A percentile compares a stretch with the other conserved stretches of the same genome.
Conservation (phyloP, 768 basidiomycete genomes). For the Kwoniella sp. region DNA sequence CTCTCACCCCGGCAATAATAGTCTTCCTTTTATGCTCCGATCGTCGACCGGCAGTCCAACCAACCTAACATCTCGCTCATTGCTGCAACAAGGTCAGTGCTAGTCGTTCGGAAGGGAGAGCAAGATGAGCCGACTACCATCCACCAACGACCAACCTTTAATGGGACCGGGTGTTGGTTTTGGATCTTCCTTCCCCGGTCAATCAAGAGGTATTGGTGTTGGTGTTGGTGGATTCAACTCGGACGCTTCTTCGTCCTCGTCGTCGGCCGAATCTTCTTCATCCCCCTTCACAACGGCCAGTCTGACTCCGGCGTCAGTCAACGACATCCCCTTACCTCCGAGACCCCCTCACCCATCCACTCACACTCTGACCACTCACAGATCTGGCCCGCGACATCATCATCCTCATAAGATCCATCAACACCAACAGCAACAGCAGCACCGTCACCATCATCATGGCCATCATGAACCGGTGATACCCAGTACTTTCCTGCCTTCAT, state of each 20-base stretch:
- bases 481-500: constrained; percentile 16
- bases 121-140: too few relatives aligned
- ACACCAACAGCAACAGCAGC: constrained; percentile 3
- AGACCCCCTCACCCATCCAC: neutral
- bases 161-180: too few relatives aligned
- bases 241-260: neutral
- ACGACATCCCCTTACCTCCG: constrained; percentile 7
- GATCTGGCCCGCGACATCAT: neutral
- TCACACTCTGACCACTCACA: neutral
- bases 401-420: neutral
- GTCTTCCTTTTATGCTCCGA: too few relatives aligned
- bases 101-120: too few relatives aligned
- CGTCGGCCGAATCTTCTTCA: constrained; percentile 1
- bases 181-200: neutral
- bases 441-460: neutral
- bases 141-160: too few relatives aligned
- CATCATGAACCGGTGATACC: constrained; percentile 2
- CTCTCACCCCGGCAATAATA: too few relatives aligned
- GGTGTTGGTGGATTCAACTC: neutral
- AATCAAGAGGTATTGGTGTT: neutral
- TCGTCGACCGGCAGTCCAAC: too few relatives aligned
- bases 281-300: constrained; percentile 11
- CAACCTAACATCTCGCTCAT: too few relatives aligned
- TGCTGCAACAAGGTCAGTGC: too few relatives aligned
- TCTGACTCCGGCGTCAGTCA: constrained; percentile 4